Evolutionary conservation across 1,284 basidiomycete species (phyloP), one percentile per base, ranked within the genome.

Genomic region (Neonothopanus nambi): DNA sequence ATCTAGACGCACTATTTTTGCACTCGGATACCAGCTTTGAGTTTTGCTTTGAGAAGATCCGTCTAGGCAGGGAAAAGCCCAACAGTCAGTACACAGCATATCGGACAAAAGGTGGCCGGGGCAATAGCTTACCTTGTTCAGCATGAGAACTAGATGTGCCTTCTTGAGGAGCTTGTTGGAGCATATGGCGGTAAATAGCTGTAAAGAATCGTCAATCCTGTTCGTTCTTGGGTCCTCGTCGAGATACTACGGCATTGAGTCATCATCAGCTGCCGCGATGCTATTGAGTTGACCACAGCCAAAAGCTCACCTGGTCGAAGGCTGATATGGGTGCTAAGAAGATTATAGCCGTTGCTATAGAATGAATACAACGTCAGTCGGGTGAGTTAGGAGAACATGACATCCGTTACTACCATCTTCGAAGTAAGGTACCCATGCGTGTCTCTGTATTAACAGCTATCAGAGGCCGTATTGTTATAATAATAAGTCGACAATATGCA

Each of bases 281-380:
- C 50, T 46, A 43, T 26, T 41, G 53, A 53, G 49, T 50, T 35
- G 53, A 42, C 50, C 48, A 56, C 48, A 40, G 48, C 45, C 21
- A 13, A 58, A 48, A 53, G 23, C 37, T 33, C 61, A 83, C 87
- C 80, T 89, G 88, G 73, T 91, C 89, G 64, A 88, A 91, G 39
- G 89, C 89, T 62, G 87, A 89, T 60, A 91, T 86, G 35, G 89
- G 89, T 48, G 88, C 89, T 49, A 88, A 70, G 65, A 88, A 89
- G 63, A 89, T 87, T 63, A 88, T 83, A 20, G 85, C 86, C 47
- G 82, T 85, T 6, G 86, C 84, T 87, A 62, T 55, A 28, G 17
- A 30, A 12, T 26, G 20, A 33, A 33, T 33, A 9, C 42, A 40
- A 33, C 20, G 35, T 26, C 33, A 66, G 30, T 23, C 21, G 33